These are phyloP conservation scores for Steccherinum ochraceum DNA, from an alignment of 768 basidiomycete genomes.

Conservation along the genomic window DNA sequence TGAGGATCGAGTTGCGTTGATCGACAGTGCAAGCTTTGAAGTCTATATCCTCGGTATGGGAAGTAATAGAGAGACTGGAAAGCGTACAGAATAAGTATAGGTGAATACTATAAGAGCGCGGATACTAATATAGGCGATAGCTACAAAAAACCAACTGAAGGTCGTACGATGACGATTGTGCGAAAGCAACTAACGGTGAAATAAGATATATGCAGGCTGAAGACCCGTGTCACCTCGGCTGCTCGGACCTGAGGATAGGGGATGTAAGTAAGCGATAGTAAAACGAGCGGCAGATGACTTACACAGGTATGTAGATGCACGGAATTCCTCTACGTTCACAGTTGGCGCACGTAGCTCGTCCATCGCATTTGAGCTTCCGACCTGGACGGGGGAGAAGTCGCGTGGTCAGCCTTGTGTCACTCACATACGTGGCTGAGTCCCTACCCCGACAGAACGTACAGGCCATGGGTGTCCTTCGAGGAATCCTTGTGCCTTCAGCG, in stretches of 20 bases:
- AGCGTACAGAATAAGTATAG: no score
- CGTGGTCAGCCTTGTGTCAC: neutral
- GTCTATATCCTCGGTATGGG: no score
- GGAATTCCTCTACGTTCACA: conserved; percentile 54
- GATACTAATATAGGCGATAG: no score
- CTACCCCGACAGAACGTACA: conserved; percentile 69
- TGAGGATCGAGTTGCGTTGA: no score
- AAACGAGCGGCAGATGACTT: conserved; percentile 23
- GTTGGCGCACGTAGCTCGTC: conserved; percentile 59
- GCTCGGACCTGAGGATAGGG: conserved; percentile 9
- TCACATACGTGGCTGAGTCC: neutral
- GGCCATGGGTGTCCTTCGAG: conserved; percentile 58
- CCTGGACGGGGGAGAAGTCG: conserved; percentile 29
- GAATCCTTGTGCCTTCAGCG: conserved; percentile 11
- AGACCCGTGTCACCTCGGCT: conserved; percentile 7
- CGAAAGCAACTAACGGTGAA: no score
- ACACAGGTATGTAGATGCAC: conserved; percentile 64
- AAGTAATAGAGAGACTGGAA: no score
- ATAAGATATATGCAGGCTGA: no score
- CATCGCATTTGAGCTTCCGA: conserved; percentile 71
- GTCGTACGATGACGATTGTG: no score
- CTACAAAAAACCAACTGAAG: no score
- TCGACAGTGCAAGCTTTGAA: no score
- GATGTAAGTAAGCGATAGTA: neutral
- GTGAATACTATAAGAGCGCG: no score